Base-by-base conservation (phyloP, 75 land plant species). In the Pinus taeda region DNA sequence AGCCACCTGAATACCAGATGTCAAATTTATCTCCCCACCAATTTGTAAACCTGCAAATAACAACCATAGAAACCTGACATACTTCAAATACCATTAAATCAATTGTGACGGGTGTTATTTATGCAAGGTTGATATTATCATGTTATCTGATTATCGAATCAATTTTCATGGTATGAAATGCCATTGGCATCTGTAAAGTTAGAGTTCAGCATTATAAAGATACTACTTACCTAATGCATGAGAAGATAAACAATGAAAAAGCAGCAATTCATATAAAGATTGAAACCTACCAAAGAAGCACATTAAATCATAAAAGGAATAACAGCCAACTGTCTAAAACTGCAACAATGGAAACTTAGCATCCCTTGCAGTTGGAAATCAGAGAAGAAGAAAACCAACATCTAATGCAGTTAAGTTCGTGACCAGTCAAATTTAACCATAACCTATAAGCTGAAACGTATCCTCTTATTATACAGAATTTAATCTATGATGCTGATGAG, bases 1-100 rank as follows among this genome's bases (percentile, higher is more conserved):
- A 56, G 98, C 98, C 55, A 95, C 92, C 80, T 95, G 98, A 7
- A 95, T 95, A 15, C 92, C 98, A 60, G 96, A 88, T 29, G 94
- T 89, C 81, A 95, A 39, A 74, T 92, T 90, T 83, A 85, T 86
- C 81, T 91, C 92, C 64, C 98, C 98, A 15, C 94, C 92, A 53
- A 95, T 76, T 69, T 93, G 91, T 59, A 95, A 69, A 36, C 98
- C 98, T 95, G 71, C 26, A 71, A 64, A 20, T 39, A 39, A 69
- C 22, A 69, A 69, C 72, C 49, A 6, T 13, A 42, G 22, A 69
- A 39, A 69, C 53, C 21, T 65, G 53, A 73, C 20, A 71, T 29
- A 49, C 13, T 56, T 49, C 30, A 57, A 73, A 73, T 49, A 49
- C 55, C 4, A 36, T 39, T 15, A n/a, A 18, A 73, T 33, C 21